A percentile compares a stretch with the other conserved stretches of the same genome.
phyloP scores from a whole-genome alignment of 768 basidiomycete species.

The Mycena sanguinolenta region DNA sequence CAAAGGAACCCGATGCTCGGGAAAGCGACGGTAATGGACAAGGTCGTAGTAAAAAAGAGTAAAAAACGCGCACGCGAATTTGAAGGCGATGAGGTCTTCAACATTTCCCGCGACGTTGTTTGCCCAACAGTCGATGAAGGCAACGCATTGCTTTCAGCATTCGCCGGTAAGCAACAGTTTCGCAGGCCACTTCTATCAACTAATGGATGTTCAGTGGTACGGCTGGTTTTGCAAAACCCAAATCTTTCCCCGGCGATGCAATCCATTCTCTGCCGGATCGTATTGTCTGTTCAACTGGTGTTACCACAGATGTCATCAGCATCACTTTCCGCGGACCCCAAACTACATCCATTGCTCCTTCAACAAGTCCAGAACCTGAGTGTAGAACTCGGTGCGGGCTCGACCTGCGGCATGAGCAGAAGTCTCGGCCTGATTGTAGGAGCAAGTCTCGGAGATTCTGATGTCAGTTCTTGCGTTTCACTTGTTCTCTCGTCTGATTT shows the following conservation, averaged over 20 bases:
- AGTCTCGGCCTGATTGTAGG: constrained; percentile 69
- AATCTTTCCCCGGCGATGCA: constrained; percentile 65
- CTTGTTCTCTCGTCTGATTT: neutral
- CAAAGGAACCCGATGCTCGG: constrained; percentile 51
- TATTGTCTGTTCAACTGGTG: constrained; percentile 69
- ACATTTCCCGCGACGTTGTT: constrained; percentile 57
- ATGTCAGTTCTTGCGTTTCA: constrained; percentile 15
- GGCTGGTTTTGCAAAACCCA: constrained; percentile 60
- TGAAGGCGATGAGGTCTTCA: constrained; percentile 83
- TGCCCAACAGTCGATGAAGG: constrained; percentile 67
- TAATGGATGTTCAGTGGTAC: constrained; percentile 57
- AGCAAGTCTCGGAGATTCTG: constrained; percentile 44
- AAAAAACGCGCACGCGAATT: constrained; percentile 80
- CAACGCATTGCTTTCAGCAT: constrained; percentile 62
- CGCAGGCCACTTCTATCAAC: neutral
- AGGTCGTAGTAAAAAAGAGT: constrained; percentile 62
- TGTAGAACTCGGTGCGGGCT: constrained; percentile 65
- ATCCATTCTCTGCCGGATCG: constrained; percentile 70
- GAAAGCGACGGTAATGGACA: constrained; percentile 35
- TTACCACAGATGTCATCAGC: constrained; percentile 69
- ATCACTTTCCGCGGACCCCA: constrained; percentile 65
- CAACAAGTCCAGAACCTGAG: constrained; percentile 62
- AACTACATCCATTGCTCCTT: constrained; percentile 61
- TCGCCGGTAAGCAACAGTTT: constrained; percentile 64
- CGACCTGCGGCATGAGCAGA: constrained; percentile 71